Evolutionary conservation across 2,329 filamentous ascomycete species (phyloP).

Genomic region (Colletotrichum sp.): DNA sequence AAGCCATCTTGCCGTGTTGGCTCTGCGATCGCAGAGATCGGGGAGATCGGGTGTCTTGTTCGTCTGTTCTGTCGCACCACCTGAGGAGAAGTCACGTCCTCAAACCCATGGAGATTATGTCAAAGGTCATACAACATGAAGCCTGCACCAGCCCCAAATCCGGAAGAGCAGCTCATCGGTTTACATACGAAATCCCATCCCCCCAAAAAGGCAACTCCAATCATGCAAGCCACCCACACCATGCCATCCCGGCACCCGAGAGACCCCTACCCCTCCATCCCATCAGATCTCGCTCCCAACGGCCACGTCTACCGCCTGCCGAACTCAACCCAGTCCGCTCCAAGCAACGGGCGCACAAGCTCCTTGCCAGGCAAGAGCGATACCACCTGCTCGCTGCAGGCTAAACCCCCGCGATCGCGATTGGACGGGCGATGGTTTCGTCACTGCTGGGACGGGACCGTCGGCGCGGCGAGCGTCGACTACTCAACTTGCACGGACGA

Average conservation of each 20-base stretch:
- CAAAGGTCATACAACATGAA: not conserved
- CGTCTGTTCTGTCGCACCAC: not conserved
- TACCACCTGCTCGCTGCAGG: not conserved
- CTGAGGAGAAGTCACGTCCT: not conserved
- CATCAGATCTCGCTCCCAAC: not conserved
- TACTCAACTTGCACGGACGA: not conserved
- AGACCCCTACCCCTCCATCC: constrained; percentile 2
- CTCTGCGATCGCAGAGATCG: not conserved
- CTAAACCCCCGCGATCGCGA: not conserved
- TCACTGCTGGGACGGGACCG: not conserved
- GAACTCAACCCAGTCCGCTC: not conserved
- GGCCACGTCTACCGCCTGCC: not conserved
- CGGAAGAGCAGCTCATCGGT: not conserved
- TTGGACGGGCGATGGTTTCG: not conserved
- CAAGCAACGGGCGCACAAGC: not conserved
- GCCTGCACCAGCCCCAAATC: not conserved
- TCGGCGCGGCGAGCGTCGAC: not conserved
- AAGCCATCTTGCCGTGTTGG: not conserved
- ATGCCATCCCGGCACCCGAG: not conserved
- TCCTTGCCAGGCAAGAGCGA: not conserved
- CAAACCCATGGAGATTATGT: not conserved
- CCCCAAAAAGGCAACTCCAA: not conserved
- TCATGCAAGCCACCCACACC: not conserved
- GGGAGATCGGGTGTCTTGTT: not conserved
- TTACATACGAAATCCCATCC: not conserved